phyloP scores from a whole-genome alignment of 345 rosid genomes.

The Moricandia moricandioides region DNA sequence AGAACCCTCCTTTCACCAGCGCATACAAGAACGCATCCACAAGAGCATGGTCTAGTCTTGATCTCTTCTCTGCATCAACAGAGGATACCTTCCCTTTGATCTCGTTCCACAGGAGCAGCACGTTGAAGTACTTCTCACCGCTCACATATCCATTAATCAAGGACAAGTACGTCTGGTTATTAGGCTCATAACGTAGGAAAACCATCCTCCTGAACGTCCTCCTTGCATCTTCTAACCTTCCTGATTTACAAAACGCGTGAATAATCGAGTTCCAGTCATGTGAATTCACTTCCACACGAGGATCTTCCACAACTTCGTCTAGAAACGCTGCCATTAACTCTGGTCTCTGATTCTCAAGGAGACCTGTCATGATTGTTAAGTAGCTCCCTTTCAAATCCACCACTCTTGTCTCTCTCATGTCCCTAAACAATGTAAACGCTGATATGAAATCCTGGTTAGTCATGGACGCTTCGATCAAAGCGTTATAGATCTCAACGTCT shows the following conservation, averaged over 20 bases:
- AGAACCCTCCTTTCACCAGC: conserved; percentile 92
- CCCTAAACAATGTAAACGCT: conserved; percentile 84
- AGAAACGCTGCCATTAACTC: conserved; percentile 88
- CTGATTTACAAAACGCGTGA: conserved; percentile 90
- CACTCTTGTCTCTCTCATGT: conserved; percentile 74
- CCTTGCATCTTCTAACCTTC: conserved; percentile 77
- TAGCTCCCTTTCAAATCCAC: conserved; percentile 71
- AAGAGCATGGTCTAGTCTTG: conserved; percentile 59
- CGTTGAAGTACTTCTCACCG: conserved; percentile 72
- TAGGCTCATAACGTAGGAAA: conserved; percentile 74
- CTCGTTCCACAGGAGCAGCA: conserved; percentile 83
- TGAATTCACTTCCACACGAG: conserved; percentile 77
- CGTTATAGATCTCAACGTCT: conserved; percentile 56
- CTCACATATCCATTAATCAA: conserved; percentile 75
- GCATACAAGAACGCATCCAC: conserved; percentile 92
- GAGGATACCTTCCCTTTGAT: conserved; percentile 65
- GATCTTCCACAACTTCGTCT: conserved; percentile 93
- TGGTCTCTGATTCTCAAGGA: conserved; percentile 74
- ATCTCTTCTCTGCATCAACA: conserved; percentile 43
- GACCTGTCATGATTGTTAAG: conserved; percentile 82
- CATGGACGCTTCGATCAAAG: conserved; percentile 86
- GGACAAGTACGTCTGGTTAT: conserved; percentile 84
- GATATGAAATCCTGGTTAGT: conserved; percentile 86
- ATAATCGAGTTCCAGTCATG: conserved; percentile 98
- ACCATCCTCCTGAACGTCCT: conserved; percentile 91